Percentiles rank a stretch among this genome's conserved stretches.
phyloP scores from a whole-genome alignment of 140 eudicot species.

The Oenanthe javanica region DNA sequence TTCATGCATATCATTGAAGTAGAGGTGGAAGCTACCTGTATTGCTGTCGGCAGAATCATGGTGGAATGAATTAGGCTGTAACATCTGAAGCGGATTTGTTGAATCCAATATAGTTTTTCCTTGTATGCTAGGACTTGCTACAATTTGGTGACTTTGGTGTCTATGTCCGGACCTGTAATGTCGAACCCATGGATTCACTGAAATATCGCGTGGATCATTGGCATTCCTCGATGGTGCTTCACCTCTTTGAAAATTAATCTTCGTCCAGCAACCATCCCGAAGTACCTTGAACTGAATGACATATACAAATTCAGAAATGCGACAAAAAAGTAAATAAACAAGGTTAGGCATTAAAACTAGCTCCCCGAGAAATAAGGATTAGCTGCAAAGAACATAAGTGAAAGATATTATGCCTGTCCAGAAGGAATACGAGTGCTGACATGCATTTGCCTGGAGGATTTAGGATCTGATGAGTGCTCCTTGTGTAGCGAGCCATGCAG shows the following conservation, averaged over 20 bases:
- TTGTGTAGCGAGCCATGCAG: conserved; percentile 29
- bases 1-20: not conserved
- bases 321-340: not conserved
- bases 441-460: conserved; percentile 34
- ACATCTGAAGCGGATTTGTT: conserved; percentile 18
- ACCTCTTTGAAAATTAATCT: conserved; percentile 37
- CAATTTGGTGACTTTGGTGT: conserved; percentile 21
- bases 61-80: conserved; percentile 17
- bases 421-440: conserved; percentile 23
- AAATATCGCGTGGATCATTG: conserved; percentile 23
- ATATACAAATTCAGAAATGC: not conserved
- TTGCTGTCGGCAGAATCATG: conserved; percentile 32
- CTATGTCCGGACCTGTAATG: conserved; percentile 45
- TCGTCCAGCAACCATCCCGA: conserved; percentile 59
- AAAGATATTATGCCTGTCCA: conserved; percentile 50
- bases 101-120: conserved; percentile 15
- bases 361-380: not conserved
- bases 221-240: conserved; percentile 26
- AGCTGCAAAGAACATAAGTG: not conserved
- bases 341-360: not conserved
- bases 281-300: conserved; percentile 53
- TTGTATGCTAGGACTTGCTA: conserved; percentile 11
- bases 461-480: conserved; percentile 26
- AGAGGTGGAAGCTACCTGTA: conserved; percentile 31
- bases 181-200: conserved; percentile 56